phyloP scores from a whole-genome alignment of 2,329 filamentous ascomycete species.

The Neoarthrinium moseri region DNA sequence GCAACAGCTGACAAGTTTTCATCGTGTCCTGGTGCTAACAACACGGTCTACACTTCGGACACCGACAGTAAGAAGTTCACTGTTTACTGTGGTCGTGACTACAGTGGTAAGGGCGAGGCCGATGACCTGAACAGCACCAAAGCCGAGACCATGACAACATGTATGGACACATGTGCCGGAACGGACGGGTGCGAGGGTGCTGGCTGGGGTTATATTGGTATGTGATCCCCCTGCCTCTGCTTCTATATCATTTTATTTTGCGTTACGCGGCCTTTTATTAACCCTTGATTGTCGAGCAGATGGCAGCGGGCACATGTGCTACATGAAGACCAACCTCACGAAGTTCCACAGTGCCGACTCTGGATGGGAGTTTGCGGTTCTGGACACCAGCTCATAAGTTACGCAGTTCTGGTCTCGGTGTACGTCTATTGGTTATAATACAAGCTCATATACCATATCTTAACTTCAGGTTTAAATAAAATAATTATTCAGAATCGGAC shows the following conservation, averaged over 20 bases:
- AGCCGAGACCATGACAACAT: constrained; percentile 16
- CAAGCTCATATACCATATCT: too few relatives aligned
- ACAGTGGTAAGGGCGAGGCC: constrained; percentile 18
- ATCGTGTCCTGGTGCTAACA: constrained; percentile 15
- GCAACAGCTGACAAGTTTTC: constrained; percentile 10
- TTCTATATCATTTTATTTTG: too few relatives aligned
- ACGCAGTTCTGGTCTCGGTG: too few relatives aligned
- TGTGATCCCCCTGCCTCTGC: too few relatives aligned
- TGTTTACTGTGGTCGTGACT: constrained; percentile 26
- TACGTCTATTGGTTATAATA: too few relatives aligned
- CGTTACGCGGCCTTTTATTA: too few relatives aligned
- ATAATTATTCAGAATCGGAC: too few relatives aligned
- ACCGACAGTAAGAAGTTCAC: constrained; percentile 18
- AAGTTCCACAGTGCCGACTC: constrained; percentile 6
- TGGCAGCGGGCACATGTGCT: constrained; percentile 16
- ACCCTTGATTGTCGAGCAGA: too few relatives aligned
- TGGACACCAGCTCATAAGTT: too few relatives aligned
- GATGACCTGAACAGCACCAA: constrained; percentile 12
- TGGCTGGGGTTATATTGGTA: constrained; percentile 18
- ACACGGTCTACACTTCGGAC: constrained; percentile 22
- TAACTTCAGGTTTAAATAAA: too few relatives aligned
- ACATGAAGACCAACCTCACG: constrained; percentile 19
- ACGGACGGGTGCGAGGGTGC: constrained; percentile 16
- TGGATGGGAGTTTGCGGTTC: constrained; percentile 10
- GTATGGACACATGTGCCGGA: constrained; percentile 21